These are phyloP conservation scores for Trichosanthes truncata DNA, from an alignment of 306 rosid genomes.

Conservation along the genomic window DNA sequence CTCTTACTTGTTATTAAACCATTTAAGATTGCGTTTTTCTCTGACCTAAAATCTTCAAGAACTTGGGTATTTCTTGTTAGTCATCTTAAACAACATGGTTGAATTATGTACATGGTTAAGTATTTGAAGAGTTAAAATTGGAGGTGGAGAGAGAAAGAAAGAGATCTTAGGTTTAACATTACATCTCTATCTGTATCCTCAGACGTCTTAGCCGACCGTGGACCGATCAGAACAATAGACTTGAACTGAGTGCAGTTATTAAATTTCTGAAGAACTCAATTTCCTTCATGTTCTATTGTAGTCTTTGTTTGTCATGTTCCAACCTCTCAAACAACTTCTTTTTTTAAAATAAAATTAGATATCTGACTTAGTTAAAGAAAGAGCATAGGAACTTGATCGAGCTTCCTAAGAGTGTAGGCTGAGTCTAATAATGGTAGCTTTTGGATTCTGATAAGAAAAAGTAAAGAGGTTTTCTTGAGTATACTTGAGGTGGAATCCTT, in stretches of 20 bases:
- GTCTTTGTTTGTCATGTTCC: not conserved
- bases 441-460: not conserved
- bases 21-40: not conserved
- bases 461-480: not conserved
- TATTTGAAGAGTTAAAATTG: not conserved
- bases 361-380: not conserved
- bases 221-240: not conserved
- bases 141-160: not conserved
- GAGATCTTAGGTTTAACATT: not conserved
- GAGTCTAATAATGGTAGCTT: not conserved
- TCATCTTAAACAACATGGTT: not conserved
- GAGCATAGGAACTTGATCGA: not conserved
- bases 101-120: not conserved
- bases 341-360: not conserved
- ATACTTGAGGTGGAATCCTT: not conserved
- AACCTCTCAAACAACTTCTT: not conserved
- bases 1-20: not conserved
- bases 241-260: not conserved
- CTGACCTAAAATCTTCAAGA: not conserved
- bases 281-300: not conserved
- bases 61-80: not conserved
- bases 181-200: not conserved
- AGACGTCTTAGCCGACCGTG: not conserved
- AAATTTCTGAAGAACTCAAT: constrained; percentile 2
- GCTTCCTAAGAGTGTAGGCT: not conserved